Evolutionary conservation across 164 flowering plant species (phyloP).

Genomic region (Berberis vulgaris): DNA sequence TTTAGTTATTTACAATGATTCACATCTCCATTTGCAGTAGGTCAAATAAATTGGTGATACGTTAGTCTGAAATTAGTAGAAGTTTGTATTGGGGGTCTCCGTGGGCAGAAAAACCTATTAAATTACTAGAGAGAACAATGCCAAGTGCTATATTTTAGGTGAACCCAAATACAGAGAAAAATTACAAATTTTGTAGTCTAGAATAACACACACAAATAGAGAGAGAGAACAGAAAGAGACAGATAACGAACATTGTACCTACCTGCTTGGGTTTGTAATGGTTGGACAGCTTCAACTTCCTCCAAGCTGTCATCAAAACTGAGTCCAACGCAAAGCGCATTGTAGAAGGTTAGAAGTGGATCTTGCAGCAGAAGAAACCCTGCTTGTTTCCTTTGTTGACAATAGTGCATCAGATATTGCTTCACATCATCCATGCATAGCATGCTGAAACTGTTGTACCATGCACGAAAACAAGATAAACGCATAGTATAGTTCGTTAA

Average conservation of each 20-base stretch:
- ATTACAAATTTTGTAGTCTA: neutral
- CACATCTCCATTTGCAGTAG: no score
- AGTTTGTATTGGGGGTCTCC: no score
- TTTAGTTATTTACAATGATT: no score
- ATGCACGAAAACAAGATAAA: neutral
- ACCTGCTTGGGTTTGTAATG: slow-evolving; percentile 7
- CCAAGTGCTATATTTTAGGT: no score
- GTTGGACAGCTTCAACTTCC: slow-evolving; percentile 1
- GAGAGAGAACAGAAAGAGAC: no score
- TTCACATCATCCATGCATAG: slow-evolving; percentile 35
- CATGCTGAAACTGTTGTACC: slow-evolving; percentile 26
- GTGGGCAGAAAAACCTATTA: no score
- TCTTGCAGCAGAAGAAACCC: slow-evolving; percentile 35
- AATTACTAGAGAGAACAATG: no score
- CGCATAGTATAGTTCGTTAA: no score
- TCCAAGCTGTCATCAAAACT: slow-evolving; percentile 2
- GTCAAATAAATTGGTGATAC: no score
- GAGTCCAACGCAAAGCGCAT: slow-evolving; percentile 22
- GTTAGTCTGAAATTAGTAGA: no score
- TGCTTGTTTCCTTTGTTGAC: slow-evolving; percentile 17
- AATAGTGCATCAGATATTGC: slow-evolving; percentile 30
- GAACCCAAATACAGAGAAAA: neutral
- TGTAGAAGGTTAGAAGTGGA: slow-evolving; percentile 34
- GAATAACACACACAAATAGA: neutral
- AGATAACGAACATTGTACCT: neutral